Base-by-base conservation (phyloP, 1,284 basidiomycete genomes). In the Somion occarium region DNA sequence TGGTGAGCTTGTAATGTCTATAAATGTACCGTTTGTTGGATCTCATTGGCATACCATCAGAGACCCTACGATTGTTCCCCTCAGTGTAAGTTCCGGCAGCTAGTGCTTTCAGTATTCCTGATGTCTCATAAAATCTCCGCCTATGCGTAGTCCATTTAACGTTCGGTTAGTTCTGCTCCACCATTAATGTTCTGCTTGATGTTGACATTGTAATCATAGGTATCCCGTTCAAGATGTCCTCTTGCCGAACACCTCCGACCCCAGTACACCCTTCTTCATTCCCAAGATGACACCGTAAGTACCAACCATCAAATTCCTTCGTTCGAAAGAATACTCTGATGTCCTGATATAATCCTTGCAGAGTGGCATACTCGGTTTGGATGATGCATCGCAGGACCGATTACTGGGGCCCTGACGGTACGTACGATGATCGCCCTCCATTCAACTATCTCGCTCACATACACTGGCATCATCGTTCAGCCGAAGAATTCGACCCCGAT, bases 401-500 rank as follows among this genome's bases (percentile, higher is more conserved):
- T 26, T 61, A 59, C 43, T 67, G 65, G 65, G 65, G 65, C 55
- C 65, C n/a, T 53, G 57, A 59, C 38, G 57, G 57, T 55, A 26
- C 12, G 52, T 46, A 18, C 26, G 19, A 22, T n/a, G n/a, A n/a
- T n/a, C n/a, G 18, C 41, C 7, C 30, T n/a, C n/a, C 13, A 24
- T 41, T 24, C n/a, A n/a, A n/a, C n/a, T n/a, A n/a, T n/a, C 25
- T 7, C 30, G 30, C 30, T 34, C 7, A 15, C 30, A 7, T 7
- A 7, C 30, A 34, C 30, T 34, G 15, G 15, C 7, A 7, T 34
- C 46, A 3, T 1, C 61, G 59, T 45, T 20, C 39, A 80, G 75
- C 77, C 0, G 61, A 72, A 15, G 60, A 71, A 49, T 85, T 83
- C 56, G 80, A 83, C 54, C 83, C 82, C 0, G 77, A 82, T 54